phyloP scores from a whole-genome alignment of 169 alveolate genomes.

The Plasmodium vivax region DNA sequence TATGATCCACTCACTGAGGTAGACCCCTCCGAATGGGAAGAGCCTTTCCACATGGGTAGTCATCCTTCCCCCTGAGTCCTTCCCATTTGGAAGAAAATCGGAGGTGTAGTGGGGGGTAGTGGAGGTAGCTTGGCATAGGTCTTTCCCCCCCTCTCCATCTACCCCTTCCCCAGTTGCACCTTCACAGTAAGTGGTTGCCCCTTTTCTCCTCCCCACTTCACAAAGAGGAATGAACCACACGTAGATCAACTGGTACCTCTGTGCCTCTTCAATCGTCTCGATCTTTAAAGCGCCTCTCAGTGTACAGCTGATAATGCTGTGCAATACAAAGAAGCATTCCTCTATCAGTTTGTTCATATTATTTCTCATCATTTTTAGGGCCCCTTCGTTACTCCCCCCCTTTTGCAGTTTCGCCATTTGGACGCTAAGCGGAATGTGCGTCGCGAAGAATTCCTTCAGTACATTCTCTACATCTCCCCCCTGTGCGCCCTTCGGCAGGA shows the following conservation, averaged over 20 bases:
- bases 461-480: background rate
- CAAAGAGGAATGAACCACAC: constrained; percentile 48
- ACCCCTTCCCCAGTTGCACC: background rate
- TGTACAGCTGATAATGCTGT: constrained; percentile 20
- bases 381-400: constrained; percentile 8
- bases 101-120: background rate
- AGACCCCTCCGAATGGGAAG: background rate
- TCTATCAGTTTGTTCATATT: constrained; percentile 17
- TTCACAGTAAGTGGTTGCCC: background rate
- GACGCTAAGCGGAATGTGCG: constrained; percentile 26
- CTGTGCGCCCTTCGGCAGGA: background rate
- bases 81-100: background rate
- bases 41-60: background rate
- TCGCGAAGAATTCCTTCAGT: background rate
- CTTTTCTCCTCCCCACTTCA: background rate
- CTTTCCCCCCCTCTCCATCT: background rate
- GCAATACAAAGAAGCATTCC: constrained; percentile 40
- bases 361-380: background rate
- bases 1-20: constrained; percentile 58
- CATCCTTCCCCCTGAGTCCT: background rate
- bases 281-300: constrained; percentile 12
- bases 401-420: constrained; percentile 14
- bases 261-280: constrained; percentile 19
- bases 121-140: background rate
- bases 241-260: constrained; percentile 12